phyloP scores from a whole-genome alignment of 805 yeast species.

The Candida coquimbonensis region DNA sequence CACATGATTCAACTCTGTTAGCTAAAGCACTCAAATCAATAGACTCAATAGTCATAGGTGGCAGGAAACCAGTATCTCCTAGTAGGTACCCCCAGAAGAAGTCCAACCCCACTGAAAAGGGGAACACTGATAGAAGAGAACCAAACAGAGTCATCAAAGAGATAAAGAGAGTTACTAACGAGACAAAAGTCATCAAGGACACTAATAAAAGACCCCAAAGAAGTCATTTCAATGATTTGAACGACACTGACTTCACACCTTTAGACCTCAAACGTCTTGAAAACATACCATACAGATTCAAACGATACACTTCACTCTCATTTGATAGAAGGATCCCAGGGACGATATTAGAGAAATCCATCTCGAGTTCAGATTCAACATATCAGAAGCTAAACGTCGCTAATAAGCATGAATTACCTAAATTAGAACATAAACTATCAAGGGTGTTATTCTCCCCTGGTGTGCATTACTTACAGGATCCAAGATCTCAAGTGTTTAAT shows the following conservation, averaged over 20 bases:
- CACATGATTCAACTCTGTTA: no score
- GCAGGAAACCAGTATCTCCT: no score
- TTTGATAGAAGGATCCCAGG: not conserved
- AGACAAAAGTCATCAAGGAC: no score
- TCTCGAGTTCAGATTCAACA: not conserved
- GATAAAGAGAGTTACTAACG: no score
- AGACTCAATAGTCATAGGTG: no score
- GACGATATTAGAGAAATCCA: not conserved
- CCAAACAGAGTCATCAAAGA: no score
- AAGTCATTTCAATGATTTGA: no score
- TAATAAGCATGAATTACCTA: conserved; percentile 30
- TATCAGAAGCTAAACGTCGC: not conserved
- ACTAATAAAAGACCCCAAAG: no score
- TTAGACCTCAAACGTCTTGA: not conserved
- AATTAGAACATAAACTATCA: conserved; percentile 58
- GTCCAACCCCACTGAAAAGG: no score
- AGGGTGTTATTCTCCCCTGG: conserved; percentile 75
- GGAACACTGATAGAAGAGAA: no score
- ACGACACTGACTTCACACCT: not conserved
- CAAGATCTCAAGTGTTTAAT: conserved; percentile 67
- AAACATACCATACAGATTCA: not conserved
- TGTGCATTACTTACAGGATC: conserved; percentile 71
- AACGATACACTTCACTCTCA: not conserved
- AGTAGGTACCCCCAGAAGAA: no score
- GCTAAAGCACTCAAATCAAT: no score